Evolutionary conservation across 495 filamentous ascomycete species (phyloP).

Genomic region (Apiosordaria backusii): DNA sequence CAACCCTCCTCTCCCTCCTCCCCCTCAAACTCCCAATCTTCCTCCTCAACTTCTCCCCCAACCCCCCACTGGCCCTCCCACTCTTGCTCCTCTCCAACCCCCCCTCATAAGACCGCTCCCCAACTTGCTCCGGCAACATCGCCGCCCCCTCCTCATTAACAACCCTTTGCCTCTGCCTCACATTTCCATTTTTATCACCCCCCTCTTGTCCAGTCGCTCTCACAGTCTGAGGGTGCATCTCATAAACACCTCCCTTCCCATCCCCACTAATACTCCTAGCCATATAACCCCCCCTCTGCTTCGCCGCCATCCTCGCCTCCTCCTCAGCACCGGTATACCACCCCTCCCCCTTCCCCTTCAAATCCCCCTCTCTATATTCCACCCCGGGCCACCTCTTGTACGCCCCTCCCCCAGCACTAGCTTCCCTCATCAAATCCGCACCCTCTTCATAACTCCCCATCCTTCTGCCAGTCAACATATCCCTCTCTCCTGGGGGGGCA

Average conservation of each 20-base stretch:
- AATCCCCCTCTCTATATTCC: conserved; percentile 66
- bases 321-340: conserved; percentile 64
- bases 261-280: background rate
- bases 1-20: conserved; percentile 1
- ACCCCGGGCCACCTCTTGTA: conserved; percentile 66
- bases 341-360: conserved; percentile 80
- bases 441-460: conserved; percentile 82
- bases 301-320: conserved; percentile 12
- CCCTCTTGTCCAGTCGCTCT: background rate
- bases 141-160: background rate
- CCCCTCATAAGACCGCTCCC: background rate
- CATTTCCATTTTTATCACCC: background rate
- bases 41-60: background rate
- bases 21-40: background rate
- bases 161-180: background rate
- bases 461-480: conserved; percentile 54
- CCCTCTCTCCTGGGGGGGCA: conserved; percentile 67
- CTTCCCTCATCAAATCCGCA: conserved; percentile 73
- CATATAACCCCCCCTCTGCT: background rate
- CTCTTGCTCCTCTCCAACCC: background rate
- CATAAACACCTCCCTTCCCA: background rate
- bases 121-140: background rate
- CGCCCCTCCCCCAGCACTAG: conserved; percentile 52
- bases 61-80: background rate
- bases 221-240: background rate